Evolutionary conservation across 208 protist species (phyloP), one percentile per base, ranked within the genome.

Genomic region (Blechomonas ayalai): DNA sequence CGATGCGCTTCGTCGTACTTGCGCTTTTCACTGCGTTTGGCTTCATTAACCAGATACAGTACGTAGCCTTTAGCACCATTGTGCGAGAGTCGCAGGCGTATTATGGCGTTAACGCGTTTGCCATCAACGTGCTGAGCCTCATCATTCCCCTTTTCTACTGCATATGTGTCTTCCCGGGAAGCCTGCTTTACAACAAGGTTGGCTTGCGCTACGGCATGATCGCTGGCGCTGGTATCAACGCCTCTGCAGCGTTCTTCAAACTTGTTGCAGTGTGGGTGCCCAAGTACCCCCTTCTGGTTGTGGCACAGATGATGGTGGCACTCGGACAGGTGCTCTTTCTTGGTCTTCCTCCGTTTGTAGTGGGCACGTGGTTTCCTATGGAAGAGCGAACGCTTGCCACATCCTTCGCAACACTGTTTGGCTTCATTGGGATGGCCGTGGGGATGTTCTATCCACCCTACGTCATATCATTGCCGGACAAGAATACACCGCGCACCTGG

Each of bases 401-500:
- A 2, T 51, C 68, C 4, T 38, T 76, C 10, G 67, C 56, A 5
- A 57, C 68, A 10, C 42, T 78, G n/a, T 36, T 63, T 23, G 59
- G 67, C 25, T 78, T 78, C 43, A 42, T 50, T 4, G 73, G 73
- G n/a, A 78, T 77, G 68, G 73, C 73, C 0, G 52, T 73, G 0
- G 68, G 69, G 31, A 76, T 82, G 65, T 74, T 82, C 60, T 74
- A 74, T 49, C 52, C 61, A 5, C 73, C 73, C 3, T 36, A 64
- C 33, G 46, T 82, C 13, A 54, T 82, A 7, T 55, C 42, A n/a
- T 22, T 71, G 9, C 65, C 72, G 1, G 27, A 68, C 22, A 9
- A 60, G 4, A 42, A 36, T 41, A 51, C 32, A 0, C 13, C 12
- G 1, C 37, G 36, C 19, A 22, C 57, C 25, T 74, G 72, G 67